These are phyloP conservation scores for Rehmannia glutinosa DNA, from an alignment of 257 asterid genomes.

Conservation along the genomic window DNA sequence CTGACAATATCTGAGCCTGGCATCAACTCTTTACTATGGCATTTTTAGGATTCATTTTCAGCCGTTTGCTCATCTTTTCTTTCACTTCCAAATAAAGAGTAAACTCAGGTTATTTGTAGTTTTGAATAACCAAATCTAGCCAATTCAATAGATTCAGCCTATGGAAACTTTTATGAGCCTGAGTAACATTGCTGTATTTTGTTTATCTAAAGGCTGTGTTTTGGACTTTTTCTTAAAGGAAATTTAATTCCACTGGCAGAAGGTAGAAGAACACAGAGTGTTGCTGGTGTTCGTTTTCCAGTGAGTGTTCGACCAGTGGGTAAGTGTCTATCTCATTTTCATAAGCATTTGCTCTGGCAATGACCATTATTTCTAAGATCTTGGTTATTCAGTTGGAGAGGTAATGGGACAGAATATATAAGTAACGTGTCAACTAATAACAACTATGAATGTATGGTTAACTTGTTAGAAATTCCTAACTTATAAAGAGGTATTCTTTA, in stretches of 20 bases:
- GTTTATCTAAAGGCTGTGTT: neutral
- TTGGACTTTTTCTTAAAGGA: conserved; percentile 23
- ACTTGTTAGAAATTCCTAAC: neutral
- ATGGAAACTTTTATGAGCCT: neutral
- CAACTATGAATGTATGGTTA: neutral
- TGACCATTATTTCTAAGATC: neutral
- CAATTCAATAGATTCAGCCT: neutral
- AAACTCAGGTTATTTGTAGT: neutral
- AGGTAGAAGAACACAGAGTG: conserved; percentile 16
- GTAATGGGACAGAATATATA: neutral
- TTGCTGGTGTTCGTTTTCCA: conserved; percentile 15
- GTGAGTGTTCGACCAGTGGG: conserved; percentile 21
- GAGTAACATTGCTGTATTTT: too few species aligned
- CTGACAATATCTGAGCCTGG: neutral
- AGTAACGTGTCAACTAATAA: neutral
- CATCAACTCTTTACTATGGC: neutral
- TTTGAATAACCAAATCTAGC: neutral
- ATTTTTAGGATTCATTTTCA: neutral
- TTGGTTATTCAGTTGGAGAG: neutral
- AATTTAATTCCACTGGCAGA: conserved; percentile 11
- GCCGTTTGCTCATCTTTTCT: neutral
- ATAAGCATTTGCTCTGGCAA: neutral
- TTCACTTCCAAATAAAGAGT: neutral
- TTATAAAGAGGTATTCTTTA: neutral
- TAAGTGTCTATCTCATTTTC: conserved; percentile 18